phyloP scores from a whole-genome alignment of 169 alveolate genomes.

The Perkinsus olseni region DNA sequence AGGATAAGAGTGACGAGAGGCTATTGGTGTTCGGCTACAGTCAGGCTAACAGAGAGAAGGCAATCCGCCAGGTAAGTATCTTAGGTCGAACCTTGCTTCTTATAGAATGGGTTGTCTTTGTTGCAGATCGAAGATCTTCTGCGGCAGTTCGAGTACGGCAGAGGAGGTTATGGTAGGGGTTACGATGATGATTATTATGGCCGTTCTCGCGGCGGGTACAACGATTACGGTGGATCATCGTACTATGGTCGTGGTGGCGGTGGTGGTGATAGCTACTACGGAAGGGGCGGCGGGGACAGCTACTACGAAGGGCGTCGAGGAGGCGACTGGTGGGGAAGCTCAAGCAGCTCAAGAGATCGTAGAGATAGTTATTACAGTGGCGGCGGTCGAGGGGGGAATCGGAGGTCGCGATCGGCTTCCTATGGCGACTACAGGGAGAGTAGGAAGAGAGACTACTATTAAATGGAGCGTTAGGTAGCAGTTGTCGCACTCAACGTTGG shows the following conservation, averaged over 20 bases:
- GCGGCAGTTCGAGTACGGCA: not conserved
- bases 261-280: not conserved
- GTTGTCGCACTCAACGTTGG: too few species aligned
- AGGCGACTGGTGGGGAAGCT: not conserved
- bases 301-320: not conserved
- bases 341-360: not conserved
- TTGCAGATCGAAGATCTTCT: not conserved
- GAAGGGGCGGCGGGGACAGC: not conserved
- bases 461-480: not conserved
- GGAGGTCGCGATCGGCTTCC: not conserved
- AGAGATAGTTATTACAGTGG: not conserved
- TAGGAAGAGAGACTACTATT: not conserved
- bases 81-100: too few species aligned
- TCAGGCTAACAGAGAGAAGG: not conserved
- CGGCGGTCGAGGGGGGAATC: not conserved
- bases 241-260: not conserved
- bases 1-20: not conserved
- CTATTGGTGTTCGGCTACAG: not conserved
- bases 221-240: not conserved
- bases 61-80: not conserved
- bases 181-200: not conserved
- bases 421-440: not conserved
- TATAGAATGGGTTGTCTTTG: too few species aligned
- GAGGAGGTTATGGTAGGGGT: not conserved
- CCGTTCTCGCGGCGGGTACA: not conserved